Evolutionary conservation across 257 asterid species (phyloP), one percentile per base, ranked within the genome.

Genomic region (Paulownia fortunei): DNA sequence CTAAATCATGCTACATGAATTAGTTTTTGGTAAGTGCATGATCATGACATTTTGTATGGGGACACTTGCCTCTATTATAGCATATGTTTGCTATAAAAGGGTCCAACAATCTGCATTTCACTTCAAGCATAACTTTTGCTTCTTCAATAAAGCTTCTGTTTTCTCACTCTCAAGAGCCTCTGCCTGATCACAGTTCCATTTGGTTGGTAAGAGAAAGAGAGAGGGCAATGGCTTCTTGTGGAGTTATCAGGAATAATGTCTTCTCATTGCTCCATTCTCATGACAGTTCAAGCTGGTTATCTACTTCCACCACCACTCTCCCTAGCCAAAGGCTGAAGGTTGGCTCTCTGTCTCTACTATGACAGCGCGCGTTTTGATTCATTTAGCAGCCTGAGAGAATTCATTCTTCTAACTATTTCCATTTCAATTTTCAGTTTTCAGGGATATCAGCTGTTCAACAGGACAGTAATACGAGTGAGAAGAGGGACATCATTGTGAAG

Each of bases 391-490:
- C 5, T 34, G 37, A 34, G 5, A 34, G 0, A 37, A 6, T 41
- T 37, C 44, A 37, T 37, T 37, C 44, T 24, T 13, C 18, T 34
- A 2, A 5, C 5, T 34, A 2, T 13, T 54, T 54, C 26, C 36
- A 19, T 16, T 8, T 34, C 37, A 34, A 34, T 34, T 59, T 67
- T 59, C 83, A 84, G 88, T 66, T 78, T 66, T 3, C 60, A 0
- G 80, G 83, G 56, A 72, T 76, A 3, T 74, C 76, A 39, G 80
- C 84, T 7, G 59, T 73, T 44, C 85, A 80, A 34, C 80, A 72
- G 26, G 84, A 79, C n/a, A 76, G 41, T 3, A 46, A 59, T 7
- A 23, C 63, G 10, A 74, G 62, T 39, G 67, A 65, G 39, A 65
- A 27, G 24, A 55, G 30, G 8, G 81, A 73, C 32, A 13, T 78